Conservation (phyloP, 1,139 yeast genomes). For the Pichia sp. region DNA sequence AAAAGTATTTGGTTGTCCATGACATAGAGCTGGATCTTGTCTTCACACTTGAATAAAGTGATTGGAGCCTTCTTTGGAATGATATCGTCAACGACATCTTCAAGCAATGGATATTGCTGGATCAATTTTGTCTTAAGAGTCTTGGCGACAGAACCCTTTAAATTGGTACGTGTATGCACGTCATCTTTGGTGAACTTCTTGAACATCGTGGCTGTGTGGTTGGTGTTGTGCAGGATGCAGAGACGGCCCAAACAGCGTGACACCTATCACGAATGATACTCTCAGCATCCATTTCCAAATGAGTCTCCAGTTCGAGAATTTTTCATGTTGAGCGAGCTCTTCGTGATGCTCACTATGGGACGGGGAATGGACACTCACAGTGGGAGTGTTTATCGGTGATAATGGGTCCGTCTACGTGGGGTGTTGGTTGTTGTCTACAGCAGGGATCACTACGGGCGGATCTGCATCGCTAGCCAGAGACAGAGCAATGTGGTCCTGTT, state of each 20-base stretch:
- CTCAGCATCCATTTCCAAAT: too few species aligned
- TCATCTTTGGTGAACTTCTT: conserved; percentile 83
- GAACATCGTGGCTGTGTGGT: conserved; percentile 45
- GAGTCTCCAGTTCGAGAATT: too few species aligned
- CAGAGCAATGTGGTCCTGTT: background rate
- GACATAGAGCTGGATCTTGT: conserved; percentile 76
- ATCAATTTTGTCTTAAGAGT: conserved; percentile 73
- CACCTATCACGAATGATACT: too few species aligned
- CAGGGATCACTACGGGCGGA: too few species aligned
- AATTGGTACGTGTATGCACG: conserved; percentile 85
- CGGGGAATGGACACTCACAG: too few species aligned
- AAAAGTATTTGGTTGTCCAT: conserved; percentile 73
- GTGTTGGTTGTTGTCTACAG: too few species aligned
- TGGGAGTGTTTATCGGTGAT: too few species aligned
- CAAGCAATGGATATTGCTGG: conserved; percentile 68
- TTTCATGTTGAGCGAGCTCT: background rate
- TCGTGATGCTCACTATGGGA: too few species aligned
- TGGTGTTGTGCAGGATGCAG: too few species aligned
- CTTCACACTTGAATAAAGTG: conserved; percentile 83
- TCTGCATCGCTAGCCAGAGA: background rate
- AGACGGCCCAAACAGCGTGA: too few species aligned
- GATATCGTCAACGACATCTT: conserved; percentile 72
- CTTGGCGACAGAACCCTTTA: conserved; percentile 91
- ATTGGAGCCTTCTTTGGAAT: conserved; percentile 93
- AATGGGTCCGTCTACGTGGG: too few species aligned